Evolutionary conservation across 2,329 filamentous ascomycete species (phyloP).

Genomic region (Fusarium proliferatum): DNA sequence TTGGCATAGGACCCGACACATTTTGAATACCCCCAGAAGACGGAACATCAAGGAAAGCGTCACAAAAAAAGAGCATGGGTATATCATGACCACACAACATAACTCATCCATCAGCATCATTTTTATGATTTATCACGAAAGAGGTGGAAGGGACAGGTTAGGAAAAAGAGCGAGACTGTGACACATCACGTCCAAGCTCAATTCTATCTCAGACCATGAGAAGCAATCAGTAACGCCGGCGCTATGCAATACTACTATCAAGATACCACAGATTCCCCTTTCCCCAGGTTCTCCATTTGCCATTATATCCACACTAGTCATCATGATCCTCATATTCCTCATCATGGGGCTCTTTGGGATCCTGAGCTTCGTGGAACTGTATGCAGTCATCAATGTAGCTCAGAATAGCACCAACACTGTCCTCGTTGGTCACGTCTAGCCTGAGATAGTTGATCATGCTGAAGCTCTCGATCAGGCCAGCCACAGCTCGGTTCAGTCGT

Average conservation of each 20-base stretch:
- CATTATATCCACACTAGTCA: conserved; percentile 21
- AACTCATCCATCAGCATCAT: background rate
- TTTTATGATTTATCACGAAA: conserved; percentile 16
- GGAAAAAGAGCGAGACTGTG: conserved; percentile 7
- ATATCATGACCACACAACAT: background rate
- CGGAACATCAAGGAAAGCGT: conserved; percentile 9
- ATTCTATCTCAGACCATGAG: conserved; percentile 31
- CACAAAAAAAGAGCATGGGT: background rate
- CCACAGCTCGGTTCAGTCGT: conserved; percentile 86
- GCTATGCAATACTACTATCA: conserved; percentile 46
- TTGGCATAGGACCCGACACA: conserved; percentile 2
- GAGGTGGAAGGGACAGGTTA: conserved; percentile 26
- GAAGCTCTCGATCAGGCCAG: conserved; percentile 93
- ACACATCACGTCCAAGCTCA: conserved; percentile 29
- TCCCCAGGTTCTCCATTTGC: conserved; percentile 17
- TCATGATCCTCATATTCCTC: conserved; percentile 56
- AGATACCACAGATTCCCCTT: conserved; percentile 31
- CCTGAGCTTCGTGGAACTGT: conserved; percentile 92
- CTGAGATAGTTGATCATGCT: conserved; percentile 97
- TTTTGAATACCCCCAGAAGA: conserved; percentile 31
- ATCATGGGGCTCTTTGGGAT: conserved; percentile 84
- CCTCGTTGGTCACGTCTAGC: conserved; percentile 89
- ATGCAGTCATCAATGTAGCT: conserved; percentile 96
- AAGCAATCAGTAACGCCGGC: conserved; percentile 44
- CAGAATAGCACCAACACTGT: conserved; percentile 84